These are phyloP conservation scores for Ephemerocybe angulata DNA, from an alignment of 768 basidiomycete species.

Conservation along the genomic window DNA sequence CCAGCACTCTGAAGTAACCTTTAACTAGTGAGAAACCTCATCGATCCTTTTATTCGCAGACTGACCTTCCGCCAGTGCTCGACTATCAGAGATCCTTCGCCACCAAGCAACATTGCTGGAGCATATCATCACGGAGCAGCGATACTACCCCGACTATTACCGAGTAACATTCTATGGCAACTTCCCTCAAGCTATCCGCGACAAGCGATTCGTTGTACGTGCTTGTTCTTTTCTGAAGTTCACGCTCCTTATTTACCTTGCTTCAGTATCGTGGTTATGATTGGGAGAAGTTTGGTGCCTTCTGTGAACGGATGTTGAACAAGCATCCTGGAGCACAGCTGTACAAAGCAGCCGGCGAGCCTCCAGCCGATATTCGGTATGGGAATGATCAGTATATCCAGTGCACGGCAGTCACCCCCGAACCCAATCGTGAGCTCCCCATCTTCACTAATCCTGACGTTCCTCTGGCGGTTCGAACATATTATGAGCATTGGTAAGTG, in stretches of 20 bases:
- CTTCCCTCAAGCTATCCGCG: constrained; percentile 79
- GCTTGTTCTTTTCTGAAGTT: not conserved
- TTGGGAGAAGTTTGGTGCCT: constrained; percentile 89
- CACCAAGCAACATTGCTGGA: constrained; percentile 88
- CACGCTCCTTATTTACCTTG: constrained; percentile 6
- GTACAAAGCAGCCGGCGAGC: constrained; percentile 68
- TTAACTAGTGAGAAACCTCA: constrained; percentile 69
- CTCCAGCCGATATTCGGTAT: constrained; percentile 74
- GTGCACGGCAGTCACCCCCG: constrained; percentile 80
- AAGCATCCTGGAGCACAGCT: constrained; percentile 86
- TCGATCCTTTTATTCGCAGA: constrained; percentile 6
- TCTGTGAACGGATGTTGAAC: constrained; percentile 87
- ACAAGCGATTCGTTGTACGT: constrained; percentile 88
- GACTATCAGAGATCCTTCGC: constrained; percentile 79
- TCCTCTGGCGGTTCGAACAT: constrained; percentile 70
- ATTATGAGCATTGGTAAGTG: constrained; percentile 79
- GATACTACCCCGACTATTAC: constrained; percentile 91
- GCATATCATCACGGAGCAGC: constrained; percentile 77
- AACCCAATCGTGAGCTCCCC: constrained; percentile 71
- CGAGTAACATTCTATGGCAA: constrained; percentile 91
- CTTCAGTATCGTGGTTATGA: constrained; percentile 86
- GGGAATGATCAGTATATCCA: constrained; percentile 85
- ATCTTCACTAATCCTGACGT: constrained; percentile 88
- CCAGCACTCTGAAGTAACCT: constrained; percentile 87
- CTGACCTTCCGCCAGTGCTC: constrained; percentile 45